Evolutionary conservation across 306 rosid species (phyloP).

Genomic region (Cicer chorassanicum): DNA sequence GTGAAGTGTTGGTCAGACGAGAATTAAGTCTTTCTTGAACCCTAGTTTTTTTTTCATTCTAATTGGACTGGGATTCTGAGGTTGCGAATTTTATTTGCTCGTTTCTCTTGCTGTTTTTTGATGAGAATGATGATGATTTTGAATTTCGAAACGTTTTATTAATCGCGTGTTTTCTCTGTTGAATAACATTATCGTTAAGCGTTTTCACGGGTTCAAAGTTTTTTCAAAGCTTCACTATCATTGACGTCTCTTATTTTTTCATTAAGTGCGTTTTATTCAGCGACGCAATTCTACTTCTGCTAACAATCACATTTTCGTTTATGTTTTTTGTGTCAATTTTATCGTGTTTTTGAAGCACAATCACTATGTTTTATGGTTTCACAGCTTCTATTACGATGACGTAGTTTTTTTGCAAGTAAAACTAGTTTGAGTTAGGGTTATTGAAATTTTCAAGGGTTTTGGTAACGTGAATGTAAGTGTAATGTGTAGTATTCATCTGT

Average conservation of each 20-base stretch:
- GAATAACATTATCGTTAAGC: slow-evolving; percentile 27
- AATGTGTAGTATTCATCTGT: slow-evolving; percentile 16
- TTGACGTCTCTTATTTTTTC: slow-evolving; percentile 27
- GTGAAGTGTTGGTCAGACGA: not conserved
- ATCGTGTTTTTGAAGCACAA: not conserved
- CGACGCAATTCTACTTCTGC: slow-evolving; percentile 18
- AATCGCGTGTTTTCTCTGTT: slow-evolving; percentile 5
- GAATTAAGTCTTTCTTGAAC: slow-evolving; percentile 46
- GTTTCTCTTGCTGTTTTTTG: not conserved
- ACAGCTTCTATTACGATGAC: not conserved
- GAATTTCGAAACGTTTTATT: slow-evolving; percentile 25
- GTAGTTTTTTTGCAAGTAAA: slow-evolving; percentile 8
- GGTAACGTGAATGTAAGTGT: not conserved
- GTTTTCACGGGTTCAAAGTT: slow-evolving; percentile 24
- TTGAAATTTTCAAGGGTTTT: slow-evolving; percentile 22
- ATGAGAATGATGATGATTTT: not conserved
- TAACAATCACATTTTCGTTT: not conserved
- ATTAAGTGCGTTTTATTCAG: slow-evolving; percentile 33
- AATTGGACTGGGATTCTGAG: slow-evolving; percentile 43
- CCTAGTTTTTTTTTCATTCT: slow-evolving; percentile 48
- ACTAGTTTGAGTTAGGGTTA: slow-evolving; percentile 30
- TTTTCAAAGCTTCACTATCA: slow-evolving; percentile 29
- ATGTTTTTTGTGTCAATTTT: not conserved
- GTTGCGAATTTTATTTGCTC: not conserved
- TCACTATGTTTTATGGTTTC: slow-evolving; percentile 2